Conservation (phyloP, 2,329 filamentous ascomycete genomes). For the Diaporthe sp. region DNA sequence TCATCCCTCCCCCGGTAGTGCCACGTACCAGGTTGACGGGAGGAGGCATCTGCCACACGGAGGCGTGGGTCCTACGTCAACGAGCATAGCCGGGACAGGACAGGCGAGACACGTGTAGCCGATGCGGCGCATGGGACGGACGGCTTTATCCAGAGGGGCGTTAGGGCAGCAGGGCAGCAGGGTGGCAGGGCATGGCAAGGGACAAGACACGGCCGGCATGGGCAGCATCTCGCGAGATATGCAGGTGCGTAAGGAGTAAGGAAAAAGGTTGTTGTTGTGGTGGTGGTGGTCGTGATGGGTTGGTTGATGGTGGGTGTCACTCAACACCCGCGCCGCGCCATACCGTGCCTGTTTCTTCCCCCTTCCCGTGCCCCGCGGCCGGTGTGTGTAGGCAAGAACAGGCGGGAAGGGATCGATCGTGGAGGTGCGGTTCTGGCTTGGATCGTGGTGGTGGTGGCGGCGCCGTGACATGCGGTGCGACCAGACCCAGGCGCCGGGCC, state of each 20-base stretch:
- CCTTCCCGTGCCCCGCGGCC: background rate
- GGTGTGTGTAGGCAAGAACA: slow-evolving; percentile 24
- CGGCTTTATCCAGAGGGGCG: background rate
- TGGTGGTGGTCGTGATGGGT: background rate
- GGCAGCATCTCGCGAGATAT: slow-evolving; percentile 12
- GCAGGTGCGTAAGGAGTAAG: slow-evolving; percentile 3
- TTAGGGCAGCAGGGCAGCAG: background rate
- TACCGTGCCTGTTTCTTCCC: slow-evolving; percentile 13
- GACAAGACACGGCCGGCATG: slow-evolving; percentile 7
- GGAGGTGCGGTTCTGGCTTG: slow-evolving; percentile 31
- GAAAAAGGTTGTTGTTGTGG: too few species aligned
- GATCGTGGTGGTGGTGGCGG: slow-evolving; percentile 23
- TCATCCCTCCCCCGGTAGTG: slow-evolving; percentile 23
- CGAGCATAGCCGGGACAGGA: slow-evolving; percentile 35
- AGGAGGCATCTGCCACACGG: slow-evolving; percentile 29
- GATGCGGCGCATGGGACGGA: slow-evolving; percentile 5
- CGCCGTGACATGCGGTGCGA: slow-evolving; percentile 32
- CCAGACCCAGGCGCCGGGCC: slow-evolving; percentile 9
- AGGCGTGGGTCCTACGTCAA: slow-evolving; percentile 29
- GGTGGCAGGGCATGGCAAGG: background rate
- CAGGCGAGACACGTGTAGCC: slow-evolving; percentile 35
- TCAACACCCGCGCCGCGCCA: background rate
- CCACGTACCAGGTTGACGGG: slow-evolving; percentile 39
- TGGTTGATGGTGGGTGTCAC: slow-evolving; percentile 23
- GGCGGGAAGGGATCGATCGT: slow-evolving; percentile 27